A percentile compares a stretch with the other conserved stretches of the same genome.
Evolutionary conservation across 257 asterid species (phyloP).

Genomic region (Solanum sejunctum): DNA sequence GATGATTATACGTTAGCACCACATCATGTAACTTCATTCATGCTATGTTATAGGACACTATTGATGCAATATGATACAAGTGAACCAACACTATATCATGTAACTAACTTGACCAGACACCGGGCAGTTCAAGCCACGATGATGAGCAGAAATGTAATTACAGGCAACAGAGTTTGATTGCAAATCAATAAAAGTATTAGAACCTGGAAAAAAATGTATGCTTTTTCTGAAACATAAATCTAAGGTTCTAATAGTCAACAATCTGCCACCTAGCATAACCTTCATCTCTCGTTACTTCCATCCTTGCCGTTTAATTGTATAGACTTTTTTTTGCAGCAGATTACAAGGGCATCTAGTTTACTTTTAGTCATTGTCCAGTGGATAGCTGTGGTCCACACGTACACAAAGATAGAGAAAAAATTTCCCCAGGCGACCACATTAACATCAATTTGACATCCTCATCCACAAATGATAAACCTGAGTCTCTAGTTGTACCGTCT

Average conservation of each 20-base stretch:
- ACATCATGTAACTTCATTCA: neutral
- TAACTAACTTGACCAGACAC: neutral
- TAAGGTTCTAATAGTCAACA: neutral
- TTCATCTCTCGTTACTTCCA: neutral
- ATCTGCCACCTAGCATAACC: neutral
- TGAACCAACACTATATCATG: neutral
- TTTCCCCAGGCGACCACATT: neutral
- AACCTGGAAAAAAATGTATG: neutral
- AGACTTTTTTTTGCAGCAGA: neutral
- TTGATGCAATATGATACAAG: neutral
- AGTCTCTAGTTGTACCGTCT: neutral
- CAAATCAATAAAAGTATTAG: neutral
- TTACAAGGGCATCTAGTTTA: neutral
- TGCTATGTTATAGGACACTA: neutral
- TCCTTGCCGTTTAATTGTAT: neutral
- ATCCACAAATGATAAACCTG: neutral
- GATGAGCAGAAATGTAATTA: neutral
- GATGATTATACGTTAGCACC: neutral
- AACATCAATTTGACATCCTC: neutral
- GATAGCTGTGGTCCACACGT: neutral
- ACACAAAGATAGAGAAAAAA: neutral
- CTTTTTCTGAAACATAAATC: neutral
- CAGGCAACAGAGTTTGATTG: neutral
- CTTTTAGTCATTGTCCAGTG: neutral
- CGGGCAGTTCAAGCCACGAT: neutral